These are phyloP conservation scores for Barnettozyma botsteinii DNA, from an alignment of 805 yeast genomes.

Conservation along the genomic window DNA sequence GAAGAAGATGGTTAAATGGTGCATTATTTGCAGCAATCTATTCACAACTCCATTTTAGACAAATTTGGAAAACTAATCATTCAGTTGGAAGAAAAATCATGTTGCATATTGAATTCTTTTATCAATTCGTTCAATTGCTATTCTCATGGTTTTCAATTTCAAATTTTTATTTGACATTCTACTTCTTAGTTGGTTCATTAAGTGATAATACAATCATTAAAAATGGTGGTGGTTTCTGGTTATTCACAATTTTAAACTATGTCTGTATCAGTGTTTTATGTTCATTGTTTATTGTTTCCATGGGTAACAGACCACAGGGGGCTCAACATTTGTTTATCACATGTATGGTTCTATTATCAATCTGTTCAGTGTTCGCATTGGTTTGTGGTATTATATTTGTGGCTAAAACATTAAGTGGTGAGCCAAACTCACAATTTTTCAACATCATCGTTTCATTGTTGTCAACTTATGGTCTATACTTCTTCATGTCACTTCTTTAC, in stretches of 20 bases:
- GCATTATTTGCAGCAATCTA: constrained; percentile 95
- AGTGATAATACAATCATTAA: constrained; percentile 45
- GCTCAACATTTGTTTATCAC: constrained; percentile 72
- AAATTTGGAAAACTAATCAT: constrained; percentile 87
- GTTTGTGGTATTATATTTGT: constrained; percentile 81
- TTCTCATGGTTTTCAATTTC: constrained; percentile 92
- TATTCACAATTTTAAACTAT: constrained; percentile 83
- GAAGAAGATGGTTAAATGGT: constrained; percentile 98
- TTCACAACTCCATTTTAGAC: constrained; percentile 77
- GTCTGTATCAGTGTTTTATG: constrained; percentile 75
- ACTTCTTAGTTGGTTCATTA: constrained; percentile 86
- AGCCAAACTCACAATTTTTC: constrained; percentile 47
- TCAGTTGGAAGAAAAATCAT: constrained; percentile 72
- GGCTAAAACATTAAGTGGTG: constrained; percentile 39
- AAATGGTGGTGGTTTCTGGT: constrained; percentile 70
- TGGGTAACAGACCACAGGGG: constrained; percentile 98
- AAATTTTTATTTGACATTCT: constrained; percentile 87
- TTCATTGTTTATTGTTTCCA: constrained; percentile 84
- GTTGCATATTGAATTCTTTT: constrained; percentile 81
- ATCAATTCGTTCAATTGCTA: constrained; percentile 71
- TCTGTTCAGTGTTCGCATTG: constrained; percentile 78
- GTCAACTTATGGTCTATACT: constrained; percentile 89
- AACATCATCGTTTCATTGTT: constrained; percentile 79
- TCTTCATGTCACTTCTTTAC: constrained; percentile 74
- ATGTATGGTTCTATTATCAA: constrained; percentile 64